A percentile compares a stretch with the other conserved stretches of the same genome.
Evolutionary conservation across 164 flowering plant genomes (phyloP).

Genomic region (Stephania japonica): DNA sequence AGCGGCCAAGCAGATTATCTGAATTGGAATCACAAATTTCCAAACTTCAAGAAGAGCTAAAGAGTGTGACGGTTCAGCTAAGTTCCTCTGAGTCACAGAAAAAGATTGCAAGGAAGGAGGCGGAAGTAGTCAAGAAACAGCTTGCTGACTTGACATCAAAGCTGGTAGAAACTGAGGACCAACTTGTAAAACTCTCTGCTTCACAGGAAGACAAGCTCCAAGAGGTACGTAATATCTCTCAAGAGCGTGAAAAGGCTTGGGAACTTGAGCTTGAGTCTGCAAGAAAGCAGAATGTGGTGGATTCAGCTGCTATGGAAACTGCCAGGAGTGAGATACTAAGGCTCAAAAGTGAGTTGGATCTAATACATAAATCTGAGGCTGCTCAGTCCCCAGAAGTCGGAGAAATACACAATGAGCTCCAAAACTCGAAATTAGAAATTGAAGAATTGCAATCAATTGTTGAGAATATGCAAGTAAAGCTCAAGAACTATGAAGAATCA

Average conservation of each 20-base stretch:
- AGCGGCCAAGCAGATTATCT: slow-evolving; percentile 56
- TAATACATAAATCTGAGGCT: slow-evolving; percentile 40
- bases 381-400: slow-evolving; percentile 35
- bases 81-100: slow-evolving; percentile 51
- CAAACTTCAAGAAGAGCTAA: slow-evolving; percentile 66
- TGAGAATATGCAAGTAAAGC: slow-evolving; percentile 50
- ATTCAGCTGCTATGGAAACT: slow-evolving; percentile 48
- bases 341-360: slow-evolving; percentile 56
- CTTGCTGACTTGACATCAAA: slow-evolving; percentile 42
- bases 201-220: slow-evolving; percentile 40
- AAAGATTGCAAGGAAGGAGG: slow-evolving; percentile 53
- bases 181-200: slow-evolving; percentile 38
- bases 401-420: slow-evolving; percentile 38
- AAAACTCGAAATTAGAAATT: slow-evolving; percentile 41
- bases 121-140: slow-evolving; percentile 68
- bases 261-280: slow-evolving; percentile 48
- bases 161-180: slow-evolving; percentile 55
- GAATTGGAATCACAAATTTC: slow-evolving; percentile 68
- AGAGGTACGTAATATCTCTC: slow-evolving; percentile 37
- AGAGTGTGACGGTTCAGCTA: slow-evolving; percentile 61
- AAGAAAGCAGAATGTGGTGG: slow-evolving; percentile 37
- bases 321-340: slow-evolving; percentile 60
- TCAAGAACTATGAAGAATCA: slow-evolving; percentile 51
- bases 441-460: slow-evolving; percentile 43
- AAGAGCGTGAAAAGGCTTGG: slow-evolving; percentile 43